Conservation (phyloP, 345 rosid species). For the Lepidium africanum region DNA sequence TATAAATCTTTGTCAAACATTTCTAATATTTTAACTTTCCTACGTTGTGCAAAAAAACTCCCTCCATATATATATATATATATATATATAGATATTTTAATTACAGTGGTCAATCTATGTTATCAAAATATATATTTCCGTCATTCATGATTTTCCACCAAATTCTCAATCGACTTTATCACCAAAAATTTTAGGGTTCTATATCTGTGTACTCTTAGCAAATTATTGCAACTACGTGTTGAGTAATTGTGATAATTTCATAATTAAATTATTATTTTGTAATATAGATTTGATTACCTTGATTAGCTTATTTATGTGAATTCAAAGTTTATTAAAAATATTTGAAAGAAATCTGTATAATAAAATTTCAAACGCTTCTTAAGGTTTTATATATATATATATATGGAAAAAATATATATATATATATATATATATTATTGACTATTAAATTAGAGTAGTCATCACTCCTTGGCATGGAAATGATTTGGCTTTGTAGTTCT, state of each 20-base stretch:
- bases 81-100: not conserved
- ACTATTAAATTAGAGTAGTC: not conserved
- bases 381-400: not conserved
- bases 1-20: not conserved
- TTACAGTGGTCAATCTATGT: no score
- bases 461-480: not conserved
- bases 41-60: not conserved
- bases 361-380: not conserved
- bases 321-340: not conserved
- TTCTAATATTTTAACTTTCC: not conserved
- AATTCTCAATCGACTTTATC: not conserved
- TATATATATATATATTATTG: not conserved
- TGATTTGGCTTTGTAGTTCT: not conserved
- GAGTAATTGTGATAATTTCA: no score
- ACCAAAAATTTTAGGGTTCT: not conserved
- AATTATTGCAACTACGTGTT: no score
- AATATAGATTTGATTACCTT: no score
- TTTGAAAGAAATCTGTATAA: not conserved
- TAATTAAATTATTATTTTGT: no score
- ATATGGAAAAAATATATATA: no score
- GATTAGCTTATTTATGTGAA: not conserved
- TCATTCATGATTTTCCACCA: not conserved
- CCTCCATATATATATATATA: not conserved
- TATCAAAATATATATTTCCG: not conserved
- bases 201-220: no score